Base-by-base conservation (phyloP, 768 basidiomycete genomes). In the Trametes punicea region DNA sequence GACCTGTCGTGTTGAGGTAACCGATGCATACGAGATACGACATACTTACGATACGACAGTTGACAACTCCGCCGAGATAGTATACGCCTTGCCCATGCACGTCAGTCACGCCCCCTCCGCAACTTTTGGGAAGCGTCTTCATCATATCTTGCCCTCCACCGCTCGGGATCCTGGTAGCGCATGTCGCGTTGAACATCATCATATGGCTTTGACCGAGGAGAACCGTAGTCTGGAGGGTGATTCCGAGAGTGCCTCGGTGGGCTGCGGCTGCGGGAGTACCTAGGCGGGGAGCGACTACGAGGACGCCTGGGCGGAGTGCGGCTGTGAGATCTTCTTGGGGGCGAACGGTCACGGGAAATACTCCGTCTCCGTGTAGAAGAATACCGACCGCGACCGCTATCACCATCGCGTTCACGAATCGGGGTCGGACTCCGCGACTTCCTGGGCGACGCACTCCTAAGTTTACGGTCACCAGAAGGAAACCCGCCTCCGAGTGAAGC, bases 401-500 rank as follows among this genome's bases (percentile, higher is more conserved):
- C 56, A 16, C 16, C 40, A 36, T 58, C 56, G 13, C 44, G 27
- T n/a, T 38, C 45, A n/a, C 53, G 56, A 4, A 31, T 26, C 23
- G 60, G 59, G 25, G 59, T 59, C 26, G 46, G 34, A 33, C 62
- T 64, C 18, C 62, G 56, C 11, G 63, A 61, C 44, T 51, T 48
- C 21, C 47, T 41, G 29, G 54, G 59, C 26, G 62, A 55, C 8
- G 54, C 18, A 20, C 56, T 51, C 36, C 59, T 48, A 2, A 49
- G 47, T 23, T 52, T 26, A 18, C 44, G 47, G 42, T 23, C 51
- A 42, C 46, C 39, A 20, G 47, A 42, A 3, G 45, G 55, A 8
- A 36, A 39, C 11, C 52, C 49, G 16, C 69, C 71, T 34, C 75
- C 77, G 44, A 87, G 69, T 39, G 72, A 78, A 59, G 69, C 80